Percentiles rank a stretch among this genome's conserved stretches.
Conservation (phyloP, 352 stramenopile species). For the Pythium apleroticum region DNA sequence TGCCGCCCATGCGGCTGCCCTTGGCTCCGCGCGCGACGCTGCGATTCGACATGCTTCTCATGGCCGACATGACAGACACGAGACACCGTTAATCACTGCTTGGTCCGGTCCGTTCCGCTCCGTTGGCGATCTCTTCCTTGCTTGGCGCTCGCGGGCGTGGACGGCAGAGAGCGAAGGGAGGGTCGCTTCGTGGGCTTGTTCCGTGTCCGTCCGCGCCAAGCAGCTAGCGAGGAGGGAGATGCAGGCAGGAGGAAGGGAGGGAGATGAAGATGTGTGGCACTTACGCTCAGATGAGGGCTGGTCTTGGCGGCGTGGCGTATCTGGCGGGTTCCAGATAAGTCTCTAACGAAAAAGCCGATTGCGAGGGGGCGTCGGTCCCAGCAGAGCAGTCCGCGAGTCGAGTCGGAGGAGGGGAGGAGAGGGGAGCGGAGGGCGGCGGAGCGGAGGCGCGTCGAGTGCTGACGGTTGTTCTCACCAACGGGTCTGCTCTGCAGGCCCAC, state of each 20-base stretch:
- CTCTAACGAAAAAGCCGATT: slow-evolving; percentile 25
- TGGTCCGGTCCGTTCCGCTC: background rate
- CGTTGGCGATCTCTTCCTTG: slow-evolving; percentile 14
- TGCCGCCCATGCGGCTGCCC: slow-evolving; percentile 66
- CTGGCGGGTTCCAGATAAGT: slow-evolving; percentile 25
- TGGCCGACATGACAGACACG: slow-evolving; percentile 16
- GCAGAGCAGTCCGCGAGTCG: slow-evolving; percentile 20
- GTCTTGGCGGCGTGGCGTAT: slow-evolving; percentile 8
- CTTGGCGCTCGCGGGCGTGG: slow-evolving; percentile 10
- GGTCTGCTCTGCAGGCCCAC: slow-evolving; percentile 21
- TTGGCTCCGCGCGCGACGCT: slow-evolving; percentile 40
- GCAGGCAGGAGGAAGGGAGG: slow-evolving; percentile 14
- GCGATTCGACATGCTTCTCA: slow-evolving; percentile 63
- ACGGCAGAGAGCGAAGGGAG: slow-evolving; percentile 7
- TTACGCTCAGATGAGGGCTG: slow-evolving; percentile 14
- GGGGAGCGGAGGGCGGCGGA: background rate
- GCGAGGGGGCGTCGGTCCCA: slow-evolving; percentile 9
- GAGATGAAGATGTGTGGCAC: slow-evolving; percentile 4
- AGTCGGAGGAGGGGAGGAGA: slow-evolving; percentile 13
- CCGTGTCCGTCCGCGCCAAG: slow-evolving; percentile 11
- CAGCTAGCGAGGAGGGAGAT: background rate
- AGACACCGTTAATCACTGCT: slow-evolving; percentile 25
- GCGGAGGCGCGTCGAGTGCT: slow-evolving; percentile 3
- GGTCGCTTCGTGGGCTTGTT: too few species aligned
- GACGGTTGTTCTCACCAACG: slow-evolving; percentile 9